These are phyloP conservation scores for Aotearoamyces nothofagi DNA, from an alignment of 2,329 filamentous ascomycete species.

Conservation along the genomic window DNA sequence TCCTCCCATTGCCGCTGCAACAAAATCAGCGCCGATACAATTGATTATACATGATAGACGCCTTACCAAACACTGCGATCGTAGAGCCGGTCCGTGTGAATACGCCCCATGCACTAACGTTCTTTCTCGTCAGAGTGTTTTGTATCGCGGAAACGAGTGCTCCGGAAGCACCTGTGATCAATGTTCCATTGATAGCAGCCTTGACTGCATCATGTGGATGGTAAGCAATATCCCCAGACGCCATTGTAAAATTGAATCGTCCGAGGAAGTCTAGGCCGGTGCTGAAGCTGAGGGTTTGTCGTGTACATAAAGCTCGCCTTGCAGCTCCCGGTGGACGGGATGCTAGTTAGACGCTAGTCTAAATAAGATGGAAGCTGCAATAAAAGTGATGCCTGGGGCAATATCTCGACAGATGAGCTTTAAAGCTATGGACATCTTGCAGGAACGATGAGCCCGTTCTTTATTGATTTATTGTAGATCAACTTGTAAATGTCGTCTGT, in stretches of 20 bases:
- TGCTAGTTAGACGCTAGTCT: no score
- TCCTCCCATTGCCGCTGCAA: slow-evolving; percentile 48
- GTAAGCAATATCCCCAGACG: slow-evolving; percentile 37
- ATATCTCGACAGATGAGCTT: no score
- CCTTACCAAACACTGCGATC: slow-evolving; percentile 50
- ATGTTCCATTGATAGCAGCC: slow-evolving; percentile 45
- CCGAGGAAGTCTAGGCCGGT: no score
- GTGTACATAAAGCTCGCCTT: no score
- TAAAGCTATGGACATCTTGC: no score
- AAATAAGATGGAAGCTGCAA: no score
- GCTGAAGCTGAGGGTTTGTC: slow-evolving; percentile 7
- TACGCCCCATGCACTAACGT: slow-evolving; percentile 67
- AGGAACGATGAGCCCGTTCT: no score
- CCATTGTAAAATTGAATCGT: slow-evolving; percentile 35
- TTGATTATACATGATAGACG: background rate
- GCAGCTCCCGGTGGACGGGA: no score
- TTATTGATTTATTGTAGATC: no score
- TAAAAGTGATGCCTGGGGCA: no score
- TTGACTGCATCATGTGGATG: slow-evolving; percentile 63
- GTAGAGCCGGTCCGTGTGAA: slow-evolving; percentile 64
- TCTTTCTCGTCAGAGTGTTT: slow-evolving; percentile 73
- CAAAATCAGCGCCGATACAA: slow-evolving; percentile 7
- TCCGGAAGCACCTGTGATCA: slow-evolving; percentile 52
- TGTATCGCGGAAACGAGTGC: slow-evolving; percentile 63
- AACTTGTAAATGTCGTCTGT: no score